A percentile compares a stretch with the other conserved stretches of the same genome.
phyloP scores from a whole-genome alignment of 1,139 yeast genomes.

The Taphrina communis region DNA sequence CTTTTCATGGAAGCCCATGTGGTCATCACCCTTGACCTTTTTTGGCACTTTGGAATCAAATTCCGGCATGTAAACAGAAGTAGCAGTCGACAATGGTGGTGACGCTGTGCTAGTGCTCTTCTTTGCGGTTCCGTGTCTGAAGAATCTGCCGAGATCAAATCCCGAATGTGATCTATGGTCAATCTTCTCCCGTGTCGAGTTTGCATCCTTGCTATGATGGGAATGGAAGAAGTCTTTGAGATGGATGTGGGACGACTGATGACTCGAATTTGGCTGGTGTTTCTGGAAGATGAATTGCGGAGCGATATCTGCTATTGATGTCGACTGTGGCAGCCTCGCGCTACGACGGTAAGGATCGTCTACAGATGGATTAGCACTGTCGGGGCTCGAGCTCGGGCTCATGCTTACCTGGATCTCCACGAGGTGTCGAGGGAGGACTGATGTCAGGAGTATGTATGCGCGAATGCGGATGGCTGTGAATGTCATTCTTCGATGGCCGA shows the following conservation, averaged over 20 bases:
- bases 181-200: slow-evolving; percentile 20
- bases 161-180: slow-evolving; percentile 38
- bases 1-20: slow-evolving; percentile 65
- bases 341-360: slow-evolving; percentile 53
- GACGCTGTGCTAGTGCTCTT: slow-evolving; percentile 24
- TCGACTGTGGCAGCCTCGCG: slow-evolving; percentile 49
- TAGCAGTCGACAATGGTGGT: slow-evolving; percentile 13
- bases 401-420: slow-evolving; percentile 35
- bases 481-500: slow-evolving; percentile 25
- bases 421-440: slow-evolving; percentile 35
- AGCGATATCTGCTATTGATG: slow-evolving; percentile 50
- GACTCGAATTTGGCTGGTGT: slow-evolving; percentile 27
- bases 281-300: slow-evolving; percentile 52
- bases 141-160: slow-evolving; percentile 37
- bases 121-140: slow-evolving; percentile 27
- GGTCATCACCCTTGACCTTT: slow-evolving; percentile 48
- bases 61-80: slow-evolving; percentile 40
- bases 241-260: slow-evolving; percentile 36
- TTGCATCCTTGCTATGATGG: slow-evolving; percentile 21
- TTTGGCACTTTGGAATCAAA: slow-evolving; percentile 39
- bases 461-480: slow-evolving; percentile 32
- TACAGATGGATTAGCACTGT: neutral
- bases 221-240: slow-evolving; percentile 36
- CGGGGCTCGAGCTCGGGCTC: neutral
- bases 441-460: slow-evolving; percentile 37